Base-by-base conservation (phyloP, 306 rosid species). In the Notholithocarpus densiflorus region DNA sequence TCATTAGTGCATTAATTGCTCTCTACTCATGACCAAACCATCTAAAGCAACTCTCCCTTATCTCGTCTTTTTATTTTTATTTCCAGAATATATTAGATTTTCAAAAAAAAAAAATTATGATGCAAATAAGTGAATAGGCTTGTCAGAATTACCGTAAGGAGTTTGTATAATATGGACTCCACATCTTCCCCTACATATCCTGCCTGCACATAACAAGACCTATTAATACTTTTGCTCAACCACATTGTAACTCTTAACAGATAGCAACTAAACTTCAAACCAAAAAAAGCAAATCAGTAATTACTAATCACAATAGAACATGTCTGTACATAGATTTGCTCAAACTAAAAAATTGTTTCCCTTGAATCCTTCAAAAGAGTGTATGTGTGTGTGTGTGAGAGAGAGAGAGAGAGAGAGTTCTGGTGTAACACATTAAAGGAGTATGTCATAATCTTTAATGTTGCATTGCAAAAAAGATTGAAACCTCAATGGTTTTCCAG, bases 161-260 rank as follows among this genome's bases (percentile, higher is more conserved):
- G 96, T 89, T 95, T 95, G 87, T 93, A 89, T 79, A 95, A 83
- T 80, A 95, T 89, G 56, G 99, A 95, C 81, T 95, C 99, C 82
- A 95, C 99, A 80, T 95, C 99, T 88, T 95, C 99, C 80, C 99
- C 99, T 24, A 95, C 98, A 74, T 95, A 95, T 83, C 99, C 99
- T 66, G 99, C 98, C 99, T 95, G 95, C 88, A 69, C 74, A 53
- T 26, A 56, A 61, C 26, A 60, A 45, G 43, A 43, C 23, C 70
- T 53, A 78, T 24, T 76, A 51, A 72, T 73, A 32, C 18, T 70
- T 40, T 2, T 10, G 56, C 40, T 71, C 26, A 31, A 62, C 31
- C 34, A 19, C 9, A 17, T 19, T 24, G 45, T 52, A 51, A 26
- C 74, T 69, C 34, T 11, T 55, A 60, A 82, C 59, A 53, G 12